Percentiles rank a stretch among this genome's conserved stretches.
These are phyloP conservation scores for Bjerkandera adusta DNA, from an alignment of 1,284 basidiomycete genomes.

Conservation along the genomic window DNA sequence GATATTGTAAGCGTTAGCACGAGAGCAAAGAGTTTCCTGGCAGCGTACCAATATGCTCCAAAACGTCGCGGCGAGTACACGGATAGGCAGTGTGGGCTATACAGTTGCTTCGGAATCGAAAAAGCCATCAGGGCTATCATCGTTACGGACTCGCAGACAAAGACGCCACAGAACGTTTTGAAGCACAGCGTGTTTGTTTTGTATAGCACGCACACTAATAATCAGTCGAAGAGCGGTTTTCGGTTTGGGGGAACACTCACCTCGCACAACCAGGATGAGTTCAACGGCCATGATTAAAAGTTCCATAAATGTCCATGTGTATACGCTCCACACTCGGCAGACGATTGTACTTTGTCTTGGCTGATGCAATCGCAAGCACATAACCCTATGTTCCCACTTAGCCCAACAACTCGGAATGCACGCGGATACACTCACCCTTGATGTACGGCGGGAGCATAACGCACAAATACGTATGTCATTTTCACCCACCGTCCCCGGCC, in stretches of 20 bases:
- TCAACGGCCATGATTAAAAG: conserved; percentile 8
- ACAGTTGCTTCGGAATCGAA: conserved; percentile 53
- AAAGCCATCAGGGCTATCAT: conserved; percentile 12
- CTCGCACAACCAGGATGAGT: conserved; percentile 7
- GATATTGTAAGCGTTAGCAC: background rate
- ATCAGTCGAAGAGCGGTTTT: background rate
- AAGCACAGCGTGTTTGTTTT: conserved; percentile 10
- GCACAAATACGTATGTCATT: conserved; percentile 4
- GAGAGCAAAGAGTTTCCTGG: background rate
- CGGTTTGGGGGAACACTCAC: background rate
- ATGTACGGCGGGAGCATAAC: conserved; percentile 2
- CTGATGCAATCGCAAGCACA: background rate
- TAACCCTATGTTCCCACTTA: background rate
- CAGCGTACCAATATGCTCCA: conserved; percentile 17
- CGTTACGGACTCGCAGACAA: conserved; percentile 9
- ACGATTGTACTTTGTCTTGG: background rate
- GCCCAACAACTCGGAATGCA: background rate
- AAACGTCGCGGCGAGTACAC: conserved; percentile 8
- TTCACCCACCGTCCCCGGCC: conserved; percentile 4
- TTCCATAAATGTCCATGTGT: conserved; percentile 7
- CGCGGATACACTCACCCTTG: background rate
- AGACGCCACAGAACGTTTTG: conserved; percentile 6
- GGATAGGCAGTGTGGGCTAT: conserved; percentile 57
- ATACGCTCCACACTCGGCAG: conserved; percentile 6
- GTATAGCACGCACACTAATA: conserved; percentile 17